Conservation (phyloP, 495 filamentous ascomycete genomes). For the Hypomontagnella monticulosa region DNA sequence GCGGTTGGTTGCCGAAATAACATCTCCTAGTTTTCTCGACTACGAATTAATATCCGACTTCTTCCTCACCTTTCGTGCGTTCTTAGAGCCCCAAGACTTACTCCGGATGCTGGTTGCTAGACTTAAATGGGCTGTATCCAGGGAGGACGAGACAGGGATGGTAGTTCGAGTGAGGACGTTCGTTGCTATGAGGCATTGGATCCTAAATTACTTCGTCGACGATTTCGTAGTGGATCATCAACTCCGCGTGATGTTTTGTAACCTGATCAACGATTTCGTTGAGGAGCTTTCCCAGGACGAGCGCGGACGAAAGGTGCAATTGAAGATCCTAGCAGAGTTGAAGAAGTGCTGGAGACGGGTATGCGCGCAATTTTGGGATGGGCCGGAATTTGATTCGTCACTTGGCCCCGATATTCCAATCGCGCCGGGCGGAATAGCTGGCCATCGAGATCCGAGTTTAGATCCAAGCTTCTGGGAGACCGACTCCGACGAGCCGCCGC, state of each 20-base stretch:
- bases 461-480: conserved; percentile 60
- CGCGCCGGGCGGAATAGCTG: conserved; percentile 73
- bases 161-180: conserved; percentile 95
- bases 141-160: conserved; percentile 83
- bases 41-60: conserved; percentile 98
- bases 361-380: conserved; percentile 89
- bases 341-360: conserved; percentile 98
- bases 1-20: conserved; percentile 96
- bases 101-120: conserved; percentile 84
- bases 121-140: conserved; percentile 84
- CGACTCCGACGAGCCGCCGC: conserved; percentile 50
- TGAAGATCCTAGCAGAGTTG: conserved; percentile 91
- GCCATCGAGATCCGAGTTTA: conserved; percentile 62
- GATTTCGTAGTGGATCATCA: conserved; percentile 89
- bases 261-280: conserved; percentile 80
- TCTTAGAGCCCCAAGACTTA: conserved; percentile 78
- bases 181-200: conserved; percentile 96
- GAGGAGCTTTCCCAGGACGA: conserved; percentile 57
- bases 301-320: conserved; percentile 71
- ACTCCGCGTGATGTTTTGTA: conserved; percentile 82
- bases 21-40: conserved; percentile 93
- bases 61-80: conserved; percentile 93
- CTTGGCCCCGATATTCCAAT: conserved; percentile 74
- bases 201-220: conserved; percentile 96
- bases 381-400: conserved; percentile 65